Percentiles rank a stretch among this genome's conserved stretches.
Evolutionary conservation across 768 basidiomycete genomes (phyloP).

Genomic region (Neoboletus brunneissimus): DNA sequence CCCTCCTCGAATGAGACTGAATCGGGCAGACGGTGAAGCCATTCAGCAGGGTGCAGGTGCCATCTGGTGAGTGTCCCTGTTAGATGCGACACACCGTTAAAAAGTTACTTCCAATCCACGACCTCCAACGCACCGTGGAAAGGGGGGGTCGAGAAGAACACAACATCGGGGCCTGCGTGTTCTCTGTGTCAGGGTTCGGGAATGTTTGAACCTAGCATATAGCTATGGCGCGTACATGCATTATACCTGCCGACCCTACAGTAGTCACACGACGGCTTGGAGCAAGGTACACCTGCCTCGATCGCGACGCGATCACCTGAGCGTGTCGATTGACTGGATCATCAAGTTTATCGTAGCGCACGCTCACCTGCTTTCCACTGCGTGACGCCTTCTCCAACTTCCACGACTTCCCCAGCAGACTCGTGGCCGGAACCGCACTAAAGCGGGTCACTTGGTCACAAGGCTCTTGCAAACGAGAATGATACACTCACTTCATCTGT

Average conservation of each 20-base stretch:
- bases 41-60: constrained; percentile 66
- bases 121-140: constrained; percentile 47
- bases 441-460: neutral
- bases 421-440: constrained; percentile 71
- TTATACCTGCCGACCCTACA: constrained; percentile 67
- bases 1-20: constrained; percentile 66
- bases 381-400: constrained; percentile 63
- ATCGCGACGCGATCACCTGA: constrained; percentile 66
- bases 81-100: neutral
- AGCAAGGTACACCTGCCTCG: constrained; percentile 68
- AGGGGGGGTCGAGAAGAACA: constrained; percentile 71
- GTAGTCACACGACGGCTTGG: constrained; percentile 55
- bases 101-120: neutral
- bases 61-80: constrained; percentile 61
- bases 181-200: neutral
- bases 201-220: too few species aligned
- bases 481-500: constrained; percentile 51
- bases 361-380: constrained; percentile 57
- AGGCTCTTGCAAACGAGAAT: neutral
- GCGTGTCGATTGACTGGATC: neutral
- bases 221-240: constrained; percentile 40
- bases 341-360: neutral
- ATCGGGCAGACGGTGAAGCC: constrained; percentile 64
- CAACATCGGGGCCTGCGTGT: constrained; percentile 39
- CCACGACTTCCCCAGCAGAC: constrained; percentile 64